Evolutionary conservation across 768 basidiomycete species (phyloP).

Genomic region (Lanmaoa rubissima): DNA sequence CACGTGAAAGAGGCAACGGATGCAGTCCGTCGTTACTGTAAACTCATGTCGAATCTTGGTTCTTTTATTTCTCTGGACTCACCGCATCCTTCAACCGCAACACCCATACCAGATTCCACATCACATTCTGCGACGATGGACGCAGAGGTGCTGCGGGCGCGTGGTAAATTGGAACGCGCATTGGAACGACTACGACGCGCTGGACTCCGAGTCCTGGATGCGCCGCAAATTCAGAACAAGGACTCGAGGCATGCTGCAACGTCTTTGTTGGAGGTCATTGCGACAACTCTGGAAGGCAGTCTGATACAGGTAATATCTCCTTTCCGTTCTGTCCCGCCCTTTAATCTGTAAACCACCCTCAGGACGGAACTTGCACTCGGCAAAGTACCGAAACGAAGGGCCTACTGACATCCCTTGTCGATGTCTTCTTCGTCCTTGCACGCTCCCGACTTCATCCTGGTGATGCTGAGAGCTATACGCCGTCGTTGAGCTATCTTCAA

Average conservation of each 20-base stretch:
- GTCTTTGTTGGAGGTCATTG: conserved; percentile 38
- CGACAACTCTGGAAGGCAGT: conserved; percentile 30
- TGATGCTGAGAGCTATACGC: conserved; percentile 46
- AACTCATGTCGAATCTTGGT: conserved; percentile 12
- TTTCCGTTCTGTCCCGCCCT: neutral
- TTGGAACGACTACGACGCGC: conserved; percentile 57
- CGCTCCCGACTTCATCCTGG: conserved; percentile 39
- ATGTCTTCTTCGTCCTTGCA: conserved; percentile 56
- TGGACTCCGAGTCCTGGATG: conserved; percentile 48
- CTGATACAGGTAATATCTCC: conserved; percentile 31
- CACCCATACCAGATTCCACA: neutral
- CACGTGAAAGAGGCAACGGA: conserved; percentile 20
- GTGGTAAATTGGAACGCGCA: conserved; percentile 57
- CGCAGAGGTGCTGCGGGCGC: conserved; percentile 32
- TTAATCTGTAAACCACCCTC: neutral
- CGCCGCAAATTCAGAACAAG: conserved; percentile 6
- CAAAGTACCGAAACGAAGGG: conserved; percentile 30
- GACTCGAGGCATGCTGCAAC: conserved; percentile 14
- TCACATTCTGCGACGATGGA: neutral
- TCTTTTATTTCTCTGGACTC: conserved; percentile 1
- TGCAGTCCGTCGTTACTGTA: conserved; percentile 21
- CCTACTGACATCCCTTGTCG: conserved; percentile 45
- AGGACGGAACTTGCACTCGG: conserved; percentile 4
- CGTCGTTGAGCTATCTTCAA: conserved; percentile 46
- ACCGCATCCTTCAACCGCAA: neutral